A percentile compares a stretch with the other conserved stretches of the same genome.
phyloP scores from a whole-genome alignment of 768 basidiomycete genomes.

The Amanita rubescens region DNA sequence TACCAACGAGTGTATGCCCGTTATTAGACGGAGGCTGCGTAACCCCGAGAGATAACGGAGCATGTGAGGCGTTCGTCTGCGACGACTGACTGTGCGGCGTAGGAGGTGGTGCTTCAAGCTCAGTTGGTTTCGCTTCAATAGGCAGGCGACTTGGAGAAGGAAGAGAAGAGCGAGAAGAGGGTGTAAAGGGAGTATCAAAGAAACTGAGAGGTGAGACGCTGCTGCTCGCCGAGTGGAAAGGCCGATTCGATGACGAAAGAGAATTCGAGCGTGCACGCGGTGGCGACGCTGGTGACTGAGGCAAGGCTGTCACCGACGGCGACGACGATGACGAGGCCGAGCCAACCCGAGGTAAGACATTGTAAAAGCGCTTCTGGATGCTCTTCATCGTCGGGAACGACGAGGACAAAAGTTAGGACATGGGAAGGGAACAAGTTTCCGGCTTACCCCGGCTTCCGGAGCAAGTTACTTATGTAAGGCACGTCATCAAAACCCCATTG shows the following conservation, averaged over 20 bases:
- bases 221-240: slow-evolving; percentile 30
- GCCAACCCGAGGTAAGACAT: slow-evolving; percentile 27
- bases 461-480: slow-evolving; percentile 1
- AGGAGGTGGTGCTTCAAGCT: slow-evolving; percentile 10
- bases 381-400: slow-evolving; percentile 31
- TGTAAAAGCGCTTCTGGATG: slow-evolving; percentile 45
- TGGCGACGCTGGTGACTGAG: slow-evolving; percentile 17
- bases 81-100: slow-evolving; percentile 6
- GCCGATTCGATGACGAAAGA: slow-evolving; percentile 26
- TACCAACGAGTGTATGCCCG: background rate
- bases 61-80: slow-evolving; percentile 6
- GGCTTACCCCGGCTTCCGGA: background rate
- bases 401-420: slow-evolving; percentile 1
- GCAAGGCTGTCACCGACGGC: background rate
- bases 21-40: slow-evolving; percentile 11
- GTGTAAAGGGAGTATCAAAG: slow-evolving; percentile 18
- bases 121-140: slow-evolving; percentile 13
- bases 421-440: background rate
- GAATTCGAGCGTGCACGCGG: slow-evolving; percentile 39
- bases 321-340: background rate
- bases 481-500: background rate
- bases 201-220: slow-evolving; percentile 14
- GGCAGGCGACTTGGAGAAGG: slow-evolving; percentile 12
- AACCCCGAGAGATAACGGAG: slow-evolving; percentile 12
- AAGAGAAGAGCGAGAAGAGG: slow-evolving; percentile 13